Evolutionary conservation across 805 yeast genomes (phyloP), one percentile per base, ranked within the genome.

Genomic region (Wickerhamomyces queroliae): DNA sequence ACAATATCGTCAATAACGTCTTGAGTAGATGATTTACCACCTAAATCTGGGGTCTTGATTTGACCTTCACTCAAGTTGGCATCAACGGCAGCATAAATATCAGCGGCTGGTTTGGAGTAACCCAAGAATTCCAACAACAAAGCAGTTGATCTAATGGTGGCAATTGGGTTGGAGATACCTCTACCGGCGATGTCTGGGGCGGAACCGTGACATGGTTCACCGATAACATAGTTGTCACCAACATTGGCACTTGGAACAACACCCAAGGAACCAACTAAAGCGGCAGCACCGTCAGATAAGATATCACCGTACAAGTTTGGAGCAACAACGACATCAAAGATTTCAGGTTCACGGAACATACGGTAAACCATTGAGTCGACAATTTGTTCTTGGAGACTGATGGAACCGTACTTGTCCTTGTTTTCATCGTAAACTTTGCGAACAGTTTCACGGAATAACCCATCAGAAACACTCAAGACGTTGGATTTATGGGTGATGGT

Each of bases 281-380:
- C 97, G 51, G 98, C 98, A 40, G 98, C 98, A 67, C 97, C 98
- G 61, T 90, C 98, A 48, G 95, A 83, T 53, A 93, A 72, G 50
- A 93, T 89, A 65, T 93, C 99, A 63, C 99, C 99, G 65, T 93
- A 93, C 63, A 93, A 75, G 74, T 93, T 93, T 55, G 99, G 99
- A 46, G 98, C 99, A 39, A 93, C 99, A 28, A 93, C 93, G 48
- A 93, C 99, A 61, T 93, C 99, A 58, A 93, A 93, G 63, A 86
- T 82, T 59, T 88, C 89, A 38, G 99, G 99, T 67, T 93, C 97
- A 67, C 98, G 82, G 80, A 93, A 93, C 93, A 93, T 79, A 65
- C 96, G 78, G 79, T 93, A 93, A 42, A 93, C 99, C 99, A 93
- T 93, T 12, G 97, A 90, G 70, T 93, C 99, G 34, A 93, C 98